These are phyloP conservation scores for Przewalskia tangutica DNA, from an alignment of 257 asterid genomes.

Conservation along the genomic window DNA sequence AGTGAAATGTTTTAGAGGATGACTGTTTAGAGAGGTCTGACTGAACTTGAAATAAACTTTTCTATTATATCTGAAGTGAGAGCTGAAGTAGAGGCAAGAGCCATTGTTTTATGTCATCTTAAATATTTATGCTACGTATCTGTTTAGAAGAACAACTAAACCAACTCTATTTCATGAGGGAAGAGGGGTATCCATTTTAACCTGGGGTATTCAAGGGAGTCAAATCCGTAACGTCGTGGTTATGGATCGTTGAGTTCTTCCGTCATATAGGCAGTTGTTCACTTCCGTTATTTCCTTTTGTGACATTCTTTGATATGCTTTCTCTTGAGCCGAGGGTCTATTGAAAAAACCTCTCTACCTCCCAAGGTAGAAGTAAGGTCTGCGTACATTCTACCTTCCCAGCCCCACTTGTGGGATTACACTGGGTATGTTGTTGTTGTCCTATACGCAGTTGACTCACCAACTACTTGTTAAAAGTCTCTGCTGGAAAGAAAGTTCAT, in stretches of 20 bases:
- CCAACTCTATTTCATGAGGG: neutral
- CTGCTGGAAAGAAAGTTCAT: neutral
- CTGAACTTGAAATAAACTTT: neutral
- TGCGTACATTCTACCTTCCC: too few relatives aligned
- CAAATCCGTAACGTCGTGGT: neutral
- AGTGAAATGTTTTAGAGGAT: too few relatives aligned
- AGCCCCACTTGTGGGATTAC: too few relatives aligned
- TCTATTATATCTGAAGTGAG: neutral
- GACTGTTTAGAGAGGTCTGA: too few relatives aligned
- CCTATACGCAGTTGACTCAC: neutral
- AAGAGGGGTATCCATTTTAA: neutral
- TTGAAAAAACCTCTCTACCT: too few relatives aligned
- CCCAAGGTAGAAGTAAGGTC: too few relatives aligned
- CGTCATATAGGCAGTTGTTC: neutral
- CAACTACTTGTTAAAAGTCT: neutral
- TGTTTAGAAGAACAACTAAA: neutral
- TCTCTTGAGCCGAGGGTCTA: too few relatives aligned
- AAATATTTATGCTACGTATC: neutral
- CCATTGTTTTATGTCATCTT: neutral
- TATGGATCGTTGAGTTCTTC: neutral
- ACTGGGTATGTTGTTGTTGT: neutral
- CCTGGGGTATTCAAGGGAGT: neutral
- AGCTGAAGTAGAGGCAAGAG: neutral
- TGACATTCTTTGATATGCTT: too few relatives aligned
- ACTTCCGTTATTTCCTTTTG: too few relatives aligned